These are phyloP conservation scores for Mentha longifolia DNA, from an alignment of 257 asterid species.

Conservation along the genomic window DNA sequence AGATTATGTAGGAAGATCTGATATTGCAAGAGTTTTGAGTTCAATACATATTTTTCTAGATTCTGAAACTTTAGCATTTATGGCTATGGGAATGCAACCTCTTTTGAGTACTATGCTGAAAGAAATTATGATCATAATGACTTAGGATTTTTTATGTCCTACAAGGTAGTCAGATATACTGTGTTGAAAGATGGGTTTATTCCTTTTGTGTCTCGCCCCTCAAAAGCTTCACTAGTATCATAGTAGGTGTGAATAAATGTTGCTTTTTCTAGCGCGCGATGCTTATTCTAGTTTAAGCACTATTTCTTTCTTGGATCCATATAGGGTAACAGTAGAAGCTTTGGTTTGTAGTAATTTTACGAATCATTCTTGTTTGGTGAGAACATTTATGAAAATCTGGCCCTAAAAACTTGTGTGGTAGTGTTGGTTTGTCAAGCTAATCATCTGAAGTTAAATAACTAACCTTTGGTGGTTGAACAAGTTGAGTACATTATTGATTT, in stretches of 20 bases:
- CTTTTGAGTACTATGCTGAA: neutral
- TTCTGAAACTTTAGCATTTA: constrained; percentile 2
- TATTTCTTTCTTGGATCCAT: neutral
- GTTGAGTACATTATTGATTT: neutral
- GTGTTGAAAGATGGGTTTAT: neutral
- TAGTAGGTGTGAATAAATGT: neutral
- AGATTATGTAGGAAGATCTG: constrained; percentile 3
- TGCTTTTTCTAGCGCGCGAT: no score
- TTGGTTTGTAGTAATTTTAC: neutral
- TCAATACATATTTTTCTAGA: neutral
- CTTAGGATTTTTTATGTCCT: neutral
- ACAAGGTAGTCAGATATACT: neutral
- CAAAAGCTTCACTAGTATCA: neutral
- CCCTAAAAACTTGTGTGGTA: neutral
- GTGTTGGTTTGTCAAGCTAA: neutral
- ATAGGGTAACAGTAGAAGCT: constrained; percentile 3
- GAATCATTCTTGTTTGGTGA: neutral
- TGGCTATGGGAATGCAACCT: neutral
- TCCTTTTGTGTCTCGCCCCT: neutral
- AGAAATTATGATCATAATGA: neutral
- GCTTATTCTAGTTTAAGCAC: neutral
- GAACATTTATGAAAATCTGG: constrained; percentile 4
- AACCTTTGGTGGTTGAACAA: neutral
- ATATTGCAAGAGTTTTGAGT: neutral
- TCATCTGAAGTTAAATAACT: neutral